Percentiles rank a stretch among this genome's conserved stretches.
phyloP scores from a whole-genome alignment of 2,329 filamentous ascomycete genomes.

The Penicillium sp. region DNA sequence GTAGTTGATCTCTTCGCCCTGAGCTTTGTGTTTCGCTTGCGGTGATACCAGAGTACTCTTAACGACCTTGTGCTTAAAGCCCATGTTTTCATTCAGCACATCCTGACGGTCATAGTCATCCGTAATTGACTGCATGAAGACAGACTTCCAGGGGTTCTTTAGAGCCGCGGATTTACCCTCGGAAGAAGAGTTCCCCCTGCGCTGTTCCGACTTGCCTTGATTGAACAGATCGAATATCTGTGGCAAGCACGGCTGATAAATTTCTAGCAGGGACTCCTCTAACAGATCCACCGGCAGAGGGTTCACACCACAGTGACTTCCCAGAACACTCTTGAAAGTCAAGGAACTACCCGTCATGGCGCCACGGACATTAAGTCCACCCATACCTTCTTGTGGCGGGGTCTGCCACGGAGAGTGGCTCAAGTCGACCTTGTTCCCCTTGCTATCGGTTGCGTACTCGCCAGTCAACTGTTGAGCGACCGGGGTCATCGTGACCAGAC shows the following conservation, averaged over 20 bases:
- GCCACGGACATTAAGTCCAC: slow-evolving; percentile 39
- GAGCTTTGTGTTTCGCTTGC: slow-evolving; percentile 32
- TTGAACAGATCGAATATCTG: slow-evolving; percentile 41
- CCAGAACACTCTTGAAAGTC: slow-evolving; percentile 41
- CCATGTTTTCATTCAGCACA: slow-evolving; percentile 35
- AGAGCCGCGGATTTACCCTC: slow-evolving; percentile 9
- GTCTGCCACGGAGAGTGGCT: slow-evolving; percentile 22
- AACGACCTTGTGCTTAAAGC: slow-evolving; percentile 31
- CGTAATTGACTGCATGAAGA: slow-evolving; percentile 41
- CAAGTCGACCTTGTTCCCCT: slow-evolving; percentile 23
- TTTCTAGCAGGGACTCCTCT: slow-evolving; percentile 35
- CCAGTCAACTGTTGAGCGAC: slow-evolving; percentile 38
- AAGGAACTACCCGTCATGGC: slow-evolving; percentile 40
- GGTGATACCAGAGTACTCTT: slow-evolving; percentile 28
- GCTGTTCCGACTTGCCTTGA: slow-evolving; percentile 19
- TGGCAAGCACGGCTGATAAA: slow-evolving; percentile 44
- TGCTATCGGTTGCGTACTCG: slow-evolving; percentile 33
- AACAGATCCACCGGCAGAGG: slow-evolving; percentile 42
- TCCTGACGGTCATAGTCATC: slow-evolving; percentile 41
- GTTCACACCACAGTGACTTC: slow-evolving; percentile 42
- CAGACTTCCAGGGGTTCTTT: slow-evolving; percentile 33
- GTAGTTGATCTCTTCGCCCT: slow-evolving; percentile 43
- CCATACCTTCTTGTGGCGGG: slow-evolving; percentile 21
- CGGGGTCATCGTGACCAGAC: slow-evolving; percentile 29
- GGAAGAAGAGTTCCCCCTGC: not conserved